These are phyloP conservation scores for Phialocephala sp. DNA, from an alignment of 2,329 filamentous ascomycete genomes.

Conservation along the genomic window DNA sequence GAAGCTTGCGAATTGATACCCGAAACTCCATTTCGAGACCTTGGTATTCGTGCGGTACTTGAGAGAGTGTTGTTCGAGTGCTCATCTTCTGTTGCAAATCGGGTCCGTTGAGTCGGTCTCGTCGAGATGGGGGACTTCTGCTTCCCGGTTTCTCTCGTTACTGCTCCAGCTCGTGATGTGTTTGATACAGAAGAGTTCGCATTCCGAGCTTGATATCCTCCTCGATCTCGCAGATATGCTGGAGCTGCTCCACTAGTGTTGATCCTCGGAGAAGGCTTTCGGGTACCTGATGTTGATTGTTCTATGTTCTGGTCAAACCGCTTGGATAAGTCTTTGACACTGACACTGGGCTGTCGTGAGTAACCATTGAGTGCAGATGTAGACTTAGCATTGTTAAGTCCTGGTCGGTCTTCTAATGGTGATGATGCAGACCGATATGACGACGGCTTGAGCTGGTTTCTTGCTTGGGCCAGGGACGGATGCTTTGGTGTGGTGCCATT, in stretches of 20 bases:
- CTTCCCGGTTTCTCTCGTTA: slow-evolving; percentile 32
- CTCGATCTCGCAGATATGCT: slow-evolving; percentile 37
- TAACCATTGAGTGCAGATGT: slow-evolving; percentile 35
- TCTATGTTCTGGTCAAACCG: slow-evolving; percentile 71
- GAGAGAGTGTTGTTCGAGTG: slow-evolving; percentile 61
- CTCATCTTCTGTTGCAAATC: slow-evolving; percentile 56
- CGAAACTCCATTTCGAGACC: slow-evolving; percentile 51
- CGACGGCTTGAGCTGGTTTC: slow-evolving; percentile 48
- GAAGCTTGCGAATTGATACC: slow-evolving; percentile 46
- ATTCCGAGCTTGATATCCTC: slow-evolving; percentile 37
- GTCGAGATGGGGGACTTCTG: slow-evolving; percentile 32
- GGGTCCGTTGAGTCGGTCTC: slow-evolving; percentile 49
- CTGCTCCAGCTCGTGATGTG: slow-evolving; percentile 30
- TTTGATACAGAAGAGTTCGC: slow-evolving; percentile 31
- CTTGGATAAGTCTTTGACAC: slow-evolving; percentile 80
- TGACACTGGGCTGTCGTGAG: slow-evolving; percentile 66
- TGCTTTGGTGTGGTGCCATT: slow-evolving; percentile 57
- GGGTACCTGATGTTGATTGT: slow-evolving; percentile 45
- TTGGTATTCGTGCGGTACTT: slow-evolving; percentile 63
- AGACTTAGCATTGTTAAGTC: slow-evolving; percentile 34
- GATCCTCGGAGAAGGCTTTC: slow-evolving; percentile 31
- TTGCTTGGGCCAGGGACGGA: slow-evolving; percentile 48
- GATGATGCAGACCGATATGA: slow-evolving; percentile 60
- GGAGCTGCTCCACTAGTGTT: slow-evolving; percentile 30
- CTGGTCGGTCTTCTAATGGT: slow-evolving; percentile 51